Evolutionary conservation across 805 yeast genomes (phyloP), one percentile per base, ranked within the genome.

Genomic region (Blastobotrys attinorum): DNA sequence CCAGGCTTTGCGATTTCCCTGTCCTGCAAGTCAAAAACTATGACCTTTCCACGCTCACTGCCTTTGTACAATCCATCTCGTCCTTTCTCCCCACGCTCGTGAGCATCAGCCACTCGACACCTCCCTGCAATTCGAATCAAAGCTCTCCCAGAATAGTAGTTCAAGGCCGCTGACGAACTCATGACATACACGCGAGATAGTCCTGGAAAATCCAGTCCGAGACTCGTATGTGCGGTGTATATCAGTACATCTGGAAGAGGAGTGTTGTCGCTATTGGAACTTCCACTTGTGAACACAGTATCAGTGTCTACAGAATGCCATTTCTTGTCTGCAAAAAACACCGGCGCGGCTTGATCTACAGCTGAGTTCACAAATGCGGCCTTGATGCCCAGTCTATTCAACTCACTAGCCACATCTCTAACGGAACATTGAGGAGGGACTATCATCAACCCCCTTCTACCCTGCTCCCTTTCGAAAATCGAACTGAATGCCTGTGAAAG

Each of bases 131-230:
- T 22, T 5, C 21, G 18, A 15, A 33, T 4, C 11, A 33, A 16
- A 13, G 16, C 21, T 4, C 15, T 20, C 11, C 10, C 37, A 3
- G 37, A 33, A 16, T 33, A 17, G 15, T 33, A 17, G 21, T 17
- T 8, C 21, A 17, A 20, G 5, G 17, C 11, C 37, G 22, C n/a
- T n/a, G n/a, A n/a, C n/a, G n/a, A 33, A 22, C 21, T 33, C 21
- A 33, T 3, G 37, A 16, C 21, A 33, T 33, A 33, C 13, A 33
- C 37, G 4, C 15, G 5, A 11, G 37, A 33, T n/a, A 36, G 31
- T 20, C 39, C 39, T 5, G 39, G 39, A n/a, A 36, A 21, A 20
- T 36, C 29, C 13, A 36, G 39, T 3, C 39, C 39, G 13, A n/a
- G 4, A 13, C 22, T 20, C 10, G 27, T 18, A 13, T 21, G 17